Evolutionary conservation across 2,329 filamentous ascomycete species (phyloP), one percentile per base, ranked within the genome.

Genomic region (Alternaria atra): DNA sequence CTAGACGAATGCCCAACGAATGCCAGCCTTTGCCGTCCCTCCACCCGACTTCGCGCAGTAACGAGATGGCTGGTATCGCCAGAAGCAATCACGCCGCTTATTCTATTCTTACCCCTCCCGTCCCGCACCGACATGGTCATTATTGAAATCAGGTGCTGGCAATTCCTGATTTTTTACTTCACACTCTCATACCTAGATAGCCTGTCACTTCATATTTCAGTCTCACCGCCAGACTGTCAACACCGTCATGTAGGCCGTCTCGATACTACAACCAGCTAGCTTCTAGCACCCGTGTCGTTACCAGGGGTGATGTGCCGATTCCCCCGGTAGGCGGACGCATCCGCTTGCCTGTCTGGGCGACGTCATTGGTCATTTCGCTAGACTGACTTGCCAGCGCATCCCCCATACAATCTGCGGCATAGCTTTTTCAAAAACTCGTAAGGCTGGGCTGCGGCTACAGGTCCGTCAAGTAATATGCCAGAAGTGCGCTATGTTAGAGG

Each of bases 361-460:
- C 54, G 29, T 63, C 29, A 70, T 71, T 71, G 64, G 69, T 63
- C 46, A n/a, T 27, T 27, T 13, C 17, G 25, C 3, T 48, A 47
- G 17, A 25, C 12, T 50, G 42, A 59, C 67, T 70, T 73, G 73
- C 68, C 73, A 75, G 58, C 73, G 70, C 73, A 75, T 74, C 67
- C 50, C 61, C 65, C 61, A 68, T 50, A 57, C 61, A 63, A 60
- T 51, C 65, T 50, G 55, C 53, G 44, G 30, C 25, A 40, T 35
- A 34, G 23, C 56, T 47, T 44, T 54, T 42, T 56, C 42, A 1
- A n/a, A 10, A 34, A 39, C 60, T 42, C 34, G 63, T 65, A 65
- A 57, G 63, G 64, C 64, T 66, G 65, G 52, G 42, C 58, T 39
- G 44, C 61, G 20, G 42, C 10, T 35, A 40, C 42, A 55, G 37